Conservation (phyloP, 148 eudicot genomes). For the Fagopyrum homotropicum region DNA sequence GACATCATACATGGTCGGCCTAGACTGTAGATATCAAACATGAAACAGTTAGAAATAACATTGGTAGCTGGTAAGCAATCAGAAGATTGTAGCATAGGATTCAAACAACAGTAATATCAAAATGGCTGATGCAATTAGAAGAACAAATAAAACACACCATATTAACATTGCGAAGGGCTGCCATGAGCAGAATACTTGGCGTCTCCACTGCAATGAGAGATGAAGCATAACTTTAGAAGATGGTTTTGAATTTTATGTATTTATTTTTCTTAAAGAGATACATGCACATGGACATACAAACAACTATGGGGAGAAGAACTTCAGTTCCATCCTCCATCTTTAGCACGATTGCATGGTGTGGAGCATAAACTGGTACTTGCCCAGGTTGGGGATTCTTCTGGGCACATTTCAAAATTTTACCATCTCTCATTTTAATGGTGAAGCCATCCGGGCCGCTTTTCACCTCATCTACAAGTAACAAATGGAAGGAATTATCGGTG, state of each 20-base stretch:
- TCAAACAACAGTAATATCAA: neutral
- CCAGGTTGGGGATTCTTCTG: conserved; percentile 83
- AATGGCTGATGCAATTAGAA: neutral
- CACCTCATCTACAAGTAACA: conserved; percentile 64
- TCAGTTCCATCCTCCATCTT: conserved; percentile 98
- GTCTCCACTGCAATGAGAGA: conserved; percentile 69
- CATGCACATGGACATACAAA: conserved; percentile 49
- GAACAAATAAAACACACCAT: conserved; percentile 42
- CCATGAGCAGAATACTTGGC: conserved; percentile 88
- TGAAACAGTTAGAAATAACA: neutral
- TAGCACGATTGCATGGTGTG: conserved; percentile 94
- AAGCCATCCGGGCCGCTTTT: conserved; percentile 83
- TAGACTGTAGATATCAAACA: conserved; percentile 43
- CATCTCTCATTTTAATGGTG: conserved; percentile 85
- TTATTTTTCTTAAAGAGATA: conserved; percentile 11
- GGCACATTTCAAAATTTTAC: conserved; percentile 65
- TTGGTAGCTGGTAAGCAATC: neutral
- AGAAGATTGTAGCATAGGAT: neutral
- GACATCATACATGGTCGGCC: conserved; percentile 91
- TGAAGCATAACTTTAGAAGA: conserved; percentile 7
- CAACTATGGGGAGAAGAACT: conserved; percentile 88
- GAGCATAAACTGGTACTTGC: conserved; percentile 82
- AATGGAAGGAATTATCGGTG: neutral
- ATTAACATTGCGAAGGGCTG: conserved; percentile 81
- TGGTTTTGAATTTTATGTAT: neutral